These are phyloP conservation scores for Arthrinium phaeospermum DNA, from an alignment of 2,329 filamentous ascomycete species.

Conservation along the genomic window DNA sequence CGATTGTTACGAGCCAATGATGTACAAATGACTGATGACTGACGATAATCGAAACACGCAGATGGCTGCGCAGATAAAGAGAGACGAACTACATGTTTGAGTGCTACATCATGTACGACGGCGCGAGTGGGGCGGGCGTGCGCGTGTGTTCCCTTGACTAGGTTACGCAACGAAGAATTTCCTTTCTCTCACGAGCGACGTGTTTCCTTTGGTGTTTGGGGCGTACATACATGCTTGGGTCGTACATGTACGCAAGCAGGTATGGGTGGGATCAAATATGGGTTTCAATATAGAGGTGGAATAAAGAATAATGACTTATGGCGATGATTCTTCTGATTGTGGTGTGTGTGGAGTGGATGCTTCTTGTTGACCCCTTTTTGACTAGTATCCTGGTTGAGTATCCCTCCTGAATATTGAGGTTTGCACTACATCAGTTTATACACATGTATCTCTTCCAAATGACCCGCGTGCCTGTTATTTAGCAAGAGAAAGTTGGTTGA, in stretches of 20 bases:
- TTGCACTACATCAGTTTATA: too few species aligned
- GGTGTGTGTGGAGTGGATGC: neutral
- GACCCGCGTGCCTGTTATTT: too few species aligned
- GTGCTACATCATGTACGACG: neutral
- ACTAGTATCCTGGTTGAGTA: too few species aligned
- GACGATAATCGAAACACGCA: neutral
- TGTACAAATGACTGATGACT: constrained; percentile 3
- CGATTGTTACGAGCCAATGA: neutral
- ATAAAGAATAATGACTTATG: neutral
- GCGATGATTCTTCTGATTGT: neutral
- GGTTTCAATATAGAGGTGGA: neutral
- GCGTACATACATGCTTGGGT: neutral
- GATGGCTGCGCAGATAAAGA: neutral
- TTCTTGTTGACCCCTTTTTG: too few species aligned
- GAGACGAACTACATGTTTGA: neutral
- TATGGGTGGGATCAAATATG: neutral
- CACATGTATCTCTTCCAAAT: too few species aligned
- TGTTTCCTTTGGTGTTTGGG: neutral
- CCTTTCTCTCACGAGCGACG: neutral
- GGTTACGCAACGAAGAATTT: neutral
- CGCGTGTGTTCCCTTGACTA: neutral
- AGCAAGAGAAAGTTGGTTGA: too few species aligned
- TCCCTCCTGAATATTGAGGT: too few species aligned
- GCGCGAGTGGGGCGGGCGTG: neutral
- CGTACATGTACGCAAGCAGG: neutral